These are phyloP conservation scores for Monilinia aucupariae DNA, from an alignment of 2,329 filamentous ascomycete genomes.

Conservation along the genomic window DNA sequence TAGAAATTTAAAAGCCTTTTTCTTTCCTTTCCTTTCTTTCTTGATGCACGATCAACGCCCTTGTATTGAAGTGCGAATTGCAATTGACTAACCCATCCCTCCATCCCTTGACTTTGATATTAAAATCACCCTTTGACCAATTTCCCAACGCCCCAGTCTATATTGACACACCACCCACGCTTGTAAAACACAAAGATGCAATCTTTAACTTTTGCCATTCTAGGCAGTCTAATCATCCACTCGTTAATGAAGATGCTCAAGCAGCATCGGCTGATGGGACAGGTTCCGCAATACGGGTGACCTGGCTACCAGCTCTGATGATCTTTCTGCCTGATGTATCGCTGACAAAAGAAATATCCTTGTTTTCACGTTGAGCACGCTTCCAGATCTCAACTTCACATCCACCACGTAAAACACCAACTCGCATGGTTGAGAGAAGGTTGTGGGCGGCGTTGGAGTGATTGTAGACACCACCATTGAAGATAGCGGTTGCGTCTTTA, in stretches of 20 bases:
- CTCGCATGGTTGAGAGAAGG: constrained; percentile 78
- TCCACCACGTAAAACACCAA: constrained; percentile 79
- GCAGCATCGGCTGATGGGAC: constrained; percentile 80
- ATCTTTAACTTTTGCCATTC: constrained; percentile 5
- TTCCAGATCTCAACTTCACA: constrained; percentile 94
- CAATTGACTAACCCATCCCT: not conserved
- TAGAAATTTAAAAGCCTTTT: not conserved
- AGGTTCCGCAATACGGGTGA: constrained; percentile 76
- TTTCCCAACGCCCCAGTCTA: constrained; percentile 21
- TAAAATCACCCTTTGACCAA: constrained; percentile 10
- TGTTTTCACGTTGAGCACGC: constrained; percentile 76
- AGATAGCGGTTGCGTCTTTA: constrained; percentile 84
- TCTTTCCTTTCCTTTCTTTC: too few relatives aligned
- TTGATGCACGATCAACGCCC: constrained; percentile 5
- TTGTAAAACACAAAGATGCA: constrained; percentile 19
- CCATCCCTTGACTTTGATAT: constrained; percentile 9
- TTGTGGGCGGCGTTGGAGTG: constrained; percentile 90
- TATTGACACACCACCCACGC: constrained; percentile 19
- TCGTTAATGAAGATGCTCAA: constrained; percentile 37
- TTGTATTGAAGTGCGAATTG: not conserved
- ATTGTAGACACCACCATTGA: constrained; percentile 86
- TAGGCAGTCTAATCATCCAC: constrained; percentile 2
- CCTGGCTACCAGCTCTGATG: constrained; percentile 77
- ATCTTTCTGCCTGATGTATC: constrained; percentile 78
- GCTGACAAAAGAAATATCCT: constrained; percentile 73